Evolutionary conservation across 768 basidiomycete species (phyloP), one percentile per base, ranked within the genome.

Genomic region (Neoboletus magnificus): DNA sequence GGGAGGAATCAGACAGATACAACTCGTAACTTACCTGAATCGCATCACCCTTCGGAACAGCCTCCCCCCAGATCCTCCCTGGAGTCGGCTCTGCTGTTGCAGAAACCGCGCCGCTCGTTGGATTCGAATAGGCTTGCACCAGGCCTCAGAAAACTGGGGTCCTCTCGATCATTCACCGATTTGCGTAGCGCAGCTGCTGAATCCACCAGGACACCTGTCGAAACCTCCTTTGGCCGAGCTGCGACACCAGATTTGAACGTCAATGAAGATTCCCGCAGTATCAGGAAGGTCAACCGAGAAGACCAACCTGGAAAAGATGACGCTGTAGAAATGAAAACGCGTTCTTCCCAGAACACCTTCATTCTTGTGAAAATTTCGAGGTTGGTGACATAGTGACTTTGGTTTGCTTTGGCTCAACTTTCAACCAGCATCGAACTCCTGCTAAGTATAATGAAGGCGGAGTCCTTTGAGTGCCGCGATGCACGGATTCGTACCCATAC

Each of bases 261-360:
- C 41, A 52, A 51, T 22, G 71, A 71, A 4, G 66, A 71, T 47
- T 56, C 59, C 16, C 27, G 61, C 36, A 54, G 59, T 30, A 48
- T 62, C 22, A 63, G 35, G 59, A 68, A 56, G 39, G 46, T 29
- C 15, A 50, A 51, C 41, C 62, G 60, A 42, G 62, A 71, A 47
- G 61, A 55, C 20, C 56, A 36, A 36, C 43, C 60, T 50, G 58
- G 49, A 39, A 72, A 73, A 27, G 81, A 80, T 27, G 89, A 89
- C 64, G 87, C 88, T 3, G 81, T 82, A n/a, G 85, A 88, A 66
- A 91, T 91, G 89, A 89, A 85, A 67, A 82, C 79, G 13, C 82
- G 93, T 8, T 91, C 93, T 1, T 81, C 83, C 0, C 82, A 86
- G 69, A 93, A 93, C 62, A 93, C 85, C 7, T 96, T 95, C 62